Percentiles rank a stretch among this genome's conserved stretches.
These are phyloP conservation scores for Penicillium steckii DNA, from an alignment of 495 filamentous ascomycete genomes.

Conservation along the genomic window DNA sequence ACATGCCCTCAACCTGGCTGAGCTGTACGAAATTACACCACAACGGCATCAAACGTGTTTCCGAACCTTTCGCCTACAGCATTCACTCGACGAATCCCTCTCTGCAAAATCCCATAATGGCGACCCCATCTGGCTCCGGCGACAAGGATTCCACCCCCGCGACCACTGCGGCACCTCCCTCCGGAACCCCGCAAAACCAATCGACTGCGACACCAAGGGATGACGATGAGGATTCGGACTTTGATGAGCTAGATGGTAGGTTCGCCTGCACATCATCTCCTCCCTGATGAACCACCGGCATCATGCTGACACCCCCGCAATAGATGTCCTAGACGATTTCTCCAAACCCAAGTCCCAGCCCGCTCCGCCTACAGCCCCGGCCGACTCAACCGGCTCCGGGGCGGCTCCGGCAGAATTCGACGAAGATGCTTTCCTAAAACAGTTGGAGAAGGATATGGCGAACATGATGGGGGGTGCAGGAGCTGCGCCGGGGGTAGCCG, in stretches of 20 bases:
- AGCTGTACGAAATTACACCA: neutral
- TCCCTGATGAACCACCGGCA: neutral
- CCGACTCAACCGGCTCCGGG: constrained; percentile 14
- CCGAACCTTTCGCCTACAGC: neutral
- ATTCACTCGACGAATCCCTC: neutral
- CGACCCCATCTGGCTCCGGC: constrained; percentile 2
- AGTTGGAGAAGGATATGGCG: constrained; percentile 85
- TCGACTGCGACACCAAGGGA: constrained; percentile 13
- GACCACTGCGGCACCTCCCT: neutral
- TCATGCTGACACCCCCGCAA: constrained; percentile 1
- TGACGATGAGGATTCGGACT: constrained; percentile 56
- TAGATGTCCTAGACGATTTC: constrained; percentile 93
- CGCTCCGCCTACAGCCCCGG: constrained; percentile 25
- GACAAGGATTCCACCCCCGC: neutral
- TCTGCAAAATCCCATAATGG: constrained; percentile 4
- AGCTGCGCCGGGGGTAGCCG: constrained; percentile 25
- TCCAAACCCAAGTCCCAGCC: constrained; percentile 47
- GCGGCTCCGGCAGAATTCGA: constrained; percentile 26
- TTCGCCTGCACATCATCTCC: no score
- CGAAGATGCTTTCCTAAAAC: constrained; percentile 71
- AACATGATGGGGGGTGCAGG: constrained; percentile 59
- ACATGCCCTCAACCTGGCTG: constrained; percentile 15
- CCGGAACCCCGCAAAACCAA: constrained; percentile 8
- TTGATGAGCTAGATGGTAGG: constrained; percentile 88
- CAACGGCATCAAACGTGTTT: neutral